Conservation (phyloP, 306 rosid genomes). For the Mimosa pudica region DNA sequence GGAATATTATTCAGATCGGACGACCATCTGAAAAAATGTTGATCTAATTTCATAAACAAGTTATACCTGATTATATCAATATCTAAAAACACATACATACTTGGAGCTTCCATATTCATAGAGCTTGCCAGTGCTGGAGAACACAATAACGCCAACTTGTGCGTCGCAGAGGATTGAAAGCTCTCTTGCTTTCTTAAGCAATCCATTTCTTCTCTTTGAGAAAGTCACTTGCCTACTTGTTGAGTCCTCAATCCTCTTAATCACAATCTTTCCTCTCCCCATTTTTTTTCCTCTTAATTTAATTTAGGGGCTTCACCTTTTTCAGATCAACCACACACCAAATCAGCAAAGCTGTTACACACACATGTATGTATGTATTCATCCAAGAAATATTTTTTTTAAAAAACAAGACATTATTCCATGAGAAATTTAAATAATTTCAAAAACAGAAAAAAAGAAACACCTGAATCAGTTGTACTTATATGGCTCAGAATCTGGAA, state of each 20-base stretch:
- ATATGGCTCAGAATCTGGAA: neutral
- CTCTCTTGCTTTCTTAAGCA: conserved; percentile 50
- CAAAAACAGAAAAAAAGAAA: neutral
- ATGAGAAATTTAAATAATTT: neutral
- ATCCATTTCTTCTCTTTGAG: conserved; percentile 47
- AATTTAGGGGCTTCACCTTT: conserved; percentile 24
- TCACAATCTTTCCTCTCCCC: conserved; percentile 44
- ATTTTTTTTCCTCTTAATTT: conserved; percentile 17
- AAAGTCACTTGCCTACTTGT: conserved; percentile 50
- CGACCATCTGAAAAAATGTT: neutral
- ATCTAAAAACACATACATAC: conserved; percentile 1
- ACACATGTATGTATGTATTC: neutral
- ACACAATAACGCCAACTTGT: conserved; percentile 45
- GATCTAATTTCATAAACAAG: too few species aligned
- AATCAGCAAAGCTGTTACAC: neutral
- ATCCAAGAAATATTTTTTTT: neutral
- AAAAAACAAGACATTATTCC: neutral
- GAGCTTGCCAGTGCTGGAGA: conserved; percentile 45
- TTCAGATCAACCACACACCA: neutral
- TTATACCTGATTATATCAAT: too few species aligned
- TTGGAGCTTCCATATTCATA: conserved; percentile 46
- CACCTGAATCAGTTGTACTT: neutral
- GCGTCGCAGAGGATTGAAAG: conserved; percentile 51
- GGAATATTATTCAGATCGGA: neutral
- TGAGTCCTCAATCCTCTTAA: conserved; percentile 40